Base-by-base conservation (phyloP, 2,329 filamentous ascomycete genomes). In the Nakataea oryzae region DNA sequence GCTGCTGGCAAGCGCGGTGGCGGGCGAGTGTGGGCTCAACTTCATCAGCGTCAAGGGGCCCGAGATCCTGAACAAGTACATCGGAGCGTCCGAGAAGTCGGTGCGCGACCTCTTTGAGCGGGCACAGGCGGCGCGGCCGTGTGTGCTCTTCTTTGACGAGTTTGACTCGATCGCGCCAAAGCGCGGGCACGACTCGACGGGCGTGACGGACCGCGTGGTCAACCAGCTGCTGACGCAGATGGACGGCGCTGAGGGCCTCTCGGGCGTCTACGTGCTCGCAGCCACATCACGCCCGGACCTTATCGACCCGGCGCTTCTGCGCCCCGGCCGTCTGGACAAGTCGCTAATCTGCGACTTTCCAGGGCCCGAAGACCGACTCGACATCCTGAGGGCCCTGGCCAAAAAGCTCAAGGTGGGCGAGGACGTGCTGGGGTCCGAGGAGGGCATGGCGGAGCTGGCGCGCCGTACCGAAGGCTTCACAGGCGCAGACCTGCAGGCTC, bases 21-120 rank as follows among this genome's bases (percentile, higher is more conserved):
- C 96, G 14, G 93, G 93, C 62, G 95, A 99, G 76, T 97, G 93
- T 70, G 93, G 93, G 0, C 86, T 99, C 64, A 99, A 99, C 74
- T 99, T 99, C 75, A 99, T 99, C 74, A 93, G 88, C 54, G 95
- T 99, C 70, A 99, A 99, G 76, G 95, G 95, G 0, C 95, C 95
- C 0, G 96, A 99, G 74, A 97, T 99, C 63, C 78, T 99, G 62
- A 99, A 99, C 80, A 99, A 99, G 76, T 99, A 99, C 74, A 99
- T 99, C 63, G 95, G 95, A 70, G 95, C 95, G 0, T 96, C 90
- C 30, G 95, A 99, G 71, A 99, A 99, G 80, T 92, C 87, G 64
- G 93, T 99, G 8, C 87, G 96, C 55, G 95, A 99, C 73, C 80
- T 99, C 1, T 99, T 99, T 70, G 93, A 96, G 71, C 86, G 95